A percentile compares a stretch with the other conserved stretches of the same genome.
Conservation (phyloP, 164 flowering plant species). For the Cinnamomum chago region DNA sequence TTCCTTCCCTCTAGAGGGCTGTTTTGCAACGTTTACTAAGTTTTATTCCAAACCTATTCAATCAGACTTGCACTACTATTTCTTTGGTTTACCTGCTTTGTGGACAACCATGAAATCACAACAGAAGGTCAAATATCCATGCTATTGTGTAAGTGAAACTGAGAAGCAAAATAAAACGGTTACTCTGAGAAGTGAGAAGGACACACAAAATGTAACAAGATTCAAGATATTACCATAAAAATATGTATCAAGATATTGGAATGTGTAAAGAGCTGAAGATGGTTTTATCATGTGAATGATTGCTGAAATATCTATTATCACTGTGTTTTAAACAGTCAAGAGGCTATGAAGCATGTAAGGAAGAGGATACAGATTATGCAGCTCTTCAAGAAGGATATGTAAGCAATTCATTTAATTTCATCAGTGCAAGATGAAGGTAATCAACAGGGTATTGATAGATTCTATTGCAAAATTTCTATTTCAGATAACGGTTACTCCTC, state of each 20-base stretch:
- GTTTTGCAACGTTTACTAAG: not conserved
- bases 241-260: too few relatives aligned
- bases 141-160: not conserved
- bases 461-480: slow-evolving; percentile 7
- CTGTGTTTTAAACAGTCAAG: slow-evolving; percentile 21
- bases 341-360: slow-evolving; percentile 20
- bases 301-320: not conserved
- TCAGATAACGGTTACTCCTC: slow-evolving; percentile 77
- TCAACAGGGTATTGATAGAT: not conserved
- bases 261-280: not conserved
- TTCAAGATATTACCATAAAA: too few relatives aligned
- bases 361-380: slow-evolving; percentile 32
- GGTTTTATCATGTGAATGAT: not conserved
- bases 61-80: too few relatives aligned
- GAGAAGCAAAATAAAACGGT: not conserved
- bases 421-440: not conserved
- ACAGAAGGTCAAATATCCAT: too few relatives aligned
- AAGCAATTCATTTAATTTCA: slow-evolving; percentile 10
- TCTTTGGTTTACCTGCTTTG: not conserved
- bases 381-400: slow-evolving; percentile 72
- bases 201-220: too few relatives aligned
- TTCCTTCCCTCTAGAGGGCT: not conserved
- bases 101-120: not conserved
- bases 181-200: not conserved
- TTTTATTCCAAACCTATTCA: not conserved